Evolutionary conservation across 352 stramenopile genomes (phyloP).

Genomic region (Phytophthora crassamura): DNA sequence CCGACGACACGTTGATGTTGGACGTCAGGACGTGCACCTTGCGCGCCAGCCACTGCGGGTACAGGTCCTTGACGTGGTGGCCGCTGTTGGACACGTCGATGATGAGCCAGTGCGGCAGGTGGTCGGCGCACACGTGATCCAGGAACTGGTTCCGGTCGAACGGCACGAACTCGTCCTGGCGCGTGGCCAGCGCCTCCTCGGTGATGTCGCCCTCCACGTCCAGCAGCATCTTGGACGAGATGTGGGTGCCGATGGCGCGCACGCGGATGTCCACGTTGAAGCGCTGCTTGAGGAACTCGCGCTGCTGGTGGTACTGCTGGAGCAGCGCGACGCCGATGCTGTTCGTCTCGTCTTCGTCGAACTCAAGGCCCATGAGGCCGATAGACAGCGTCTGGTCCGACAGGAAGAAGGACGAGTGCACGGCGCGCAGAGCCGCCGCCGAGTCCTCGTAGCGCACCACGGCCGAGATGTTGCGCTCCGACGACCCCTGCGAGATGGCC

Average conservation of each 20-base stretch:
- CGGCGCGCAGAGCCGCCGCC: slow-evolving; percentile 90
- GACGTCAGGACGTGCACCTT: slow-evolving; percentile 94
- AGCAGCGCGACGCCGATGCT: slow-evolving; percentile 89
- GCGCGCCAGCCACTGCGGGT: slow-evolving; percentile 89
- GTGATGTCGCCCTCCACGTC: slow-evolving; percentile 68
- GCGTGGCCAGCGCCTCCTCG: slow-evolving; percentile 42
- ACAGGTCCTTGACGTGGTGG: slow-evolving; percentile 80
- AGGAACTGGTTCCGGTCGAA: slow-evolving; percentile 81
- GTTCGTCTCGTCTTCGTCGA: slow-evolving; percentile 46
- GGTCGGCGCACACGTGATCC: slow-evolving; percentile 82
- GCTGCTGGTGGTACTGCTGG: slow-evolving; percentile 87
- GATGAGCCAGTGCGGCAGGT: slow-evolving; percentile 93
- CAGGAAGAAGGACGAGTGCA: slow-evolving; percentile 96
- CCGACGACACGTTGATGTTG: slow-evolving; percentile 91
- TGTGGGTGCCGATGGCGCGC: slow-evolving; percentile 75
- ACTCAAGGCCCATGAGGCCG: slow-evolving; percentile 89
- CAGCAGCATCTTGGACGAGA: slow-evolving; percentile 66
- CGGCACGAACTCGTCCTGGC: slow-evolving; percentile 38
- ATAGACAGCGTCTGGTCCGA: slow-evolving; percentile 94
- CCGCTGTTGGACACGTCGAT: slow-evolving; percentile 94
- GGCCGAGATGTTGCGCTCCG: slow-evolving; percentile 95
- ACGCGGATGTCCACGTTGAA: slow-evolving; percentile 90
- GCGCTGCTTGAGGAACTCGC: slow-evolving; percentile 76
- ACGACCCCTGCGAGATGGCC: slow-evolving; percentile 95
- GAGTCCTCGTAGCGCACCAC: slow-evolving; percentile 92